A percentile compares a stretch with the other conserved stretches of the same genome.
Evolutionary conservation across 2,329 filamentous ascomycete genomes (phyloP).

Genomic region (Ophiostoma himal-ulmi): DNA sequence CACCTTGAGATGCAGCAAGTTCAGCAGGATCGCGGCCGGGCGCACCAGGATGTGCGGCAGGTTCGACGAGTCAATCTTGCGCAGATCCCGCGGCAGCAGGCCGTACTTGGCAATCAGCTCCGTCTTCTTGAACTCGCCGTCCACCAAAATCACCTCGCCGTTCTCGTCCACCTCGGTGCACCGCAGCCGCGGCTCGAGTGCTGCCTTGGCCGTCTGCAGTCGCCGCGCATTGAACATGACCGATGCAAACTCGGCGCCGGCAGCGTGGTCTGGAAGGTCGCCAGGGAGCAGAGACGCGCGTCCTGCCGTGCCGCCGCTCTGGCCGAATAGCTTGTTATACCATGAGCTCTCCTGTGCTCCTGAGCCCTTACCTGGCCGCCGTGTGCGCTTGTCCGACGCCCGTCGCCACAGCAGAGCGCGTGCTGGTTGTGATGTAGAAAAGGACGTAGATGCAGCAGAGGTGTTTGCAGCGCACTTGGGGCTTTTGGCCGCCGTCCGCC

Average conservation of each 20-base stretch:
- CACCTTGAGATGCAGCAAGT: slow-evolving; percentile 90
- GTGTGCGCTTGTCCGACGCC: neutral
- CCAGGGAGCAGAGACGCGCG: slow-evolving; percentile 43
- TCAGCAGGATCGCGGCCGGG: slow-evolving; percentile 87
- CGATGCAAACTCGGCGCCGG: slow-evolving; percentile 26
- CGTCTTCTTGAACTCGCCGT: slow-evolving; percentile 95
- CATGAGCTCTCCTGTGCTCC: neutral
- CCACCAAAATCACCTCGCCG: slow-evolving; percentile 85
- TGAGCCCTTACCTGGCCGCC: slow-evolving; percentile 4
- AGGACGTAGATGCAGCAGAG: neutral
- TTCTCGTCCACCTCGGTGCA: slow-evolving; percentile 94
- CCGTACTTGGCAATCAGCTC: slow-evolving; percentile 97
- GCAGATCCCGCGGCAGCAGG: slow-evolving; percentile 83
- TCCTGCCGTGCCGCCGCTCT: neutral
- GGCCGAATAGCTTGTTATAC: slow-evolving; percentile 15
- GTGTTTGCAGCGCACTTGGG: neutral
- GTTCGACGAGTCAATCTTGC: slow-evolving; percentile 95
- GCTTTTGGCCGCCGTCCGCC: neutral
- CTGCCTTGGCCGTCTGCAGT: slow-evolving; percentile 66
- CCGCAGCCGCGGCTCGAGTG: slow-evolving; percentile 76
- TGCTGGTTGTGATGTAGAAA: slow-evolving; percentile 21
- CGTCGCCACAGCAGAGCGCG: slow-evolving; percentile 14
- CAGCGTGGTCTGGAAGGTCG: slow-evolving; percentile 50
- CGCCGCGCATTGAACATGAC: slow-evolving; percentile 48
- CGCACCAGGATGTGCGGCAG: slow-evolving; percentile 93